Percentiles rank a stretch among this genome's conserved stretches.
phyloP scores from a whole-genome alignment of 139 green algal genomes.

The Chlamydomonas sp. region DNA sequence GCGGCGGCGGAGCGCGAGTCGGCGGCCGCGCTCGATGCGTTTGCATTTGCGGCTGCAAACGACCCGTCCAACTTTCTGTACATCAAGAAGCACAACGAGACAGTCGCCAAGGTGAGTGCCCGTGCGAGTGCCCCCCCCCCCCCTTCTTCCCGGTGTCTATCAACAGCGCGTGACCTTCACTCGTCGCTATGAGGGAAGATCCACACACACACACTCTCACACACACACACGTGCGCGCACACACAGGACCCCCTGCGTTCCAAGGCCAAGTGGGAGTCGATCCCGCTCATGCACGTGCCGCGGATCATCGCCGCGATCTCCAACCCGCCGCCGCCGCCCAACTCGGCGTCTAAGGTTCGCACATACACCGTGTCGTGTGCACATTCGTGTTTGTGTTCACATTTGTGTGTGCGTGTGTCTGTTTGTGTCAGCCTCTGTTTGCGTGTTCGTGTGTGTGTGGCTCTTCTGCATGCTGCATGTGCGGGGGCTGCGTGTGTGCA shows the following conservation, averaged over 20 bases:
- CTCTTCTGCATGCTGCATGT: background rate
- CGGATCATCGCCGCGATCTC: constrained; percentile 38
- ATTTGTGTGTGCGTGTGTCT: background rate
- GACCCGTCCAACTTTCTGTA: constrained; percentile 28
- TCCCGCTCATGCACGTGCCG: constrained; percentile 39
- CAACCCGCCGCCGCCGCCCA: constrained; percentile 24
- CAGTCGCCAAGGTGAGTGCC: constrained; percentile 10
- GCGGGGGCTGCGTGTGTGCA: too few relatives aligned
- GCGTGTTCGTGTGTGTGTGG: too few relatives aligned
- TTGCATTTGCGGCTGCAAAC: too few relatives aligned
- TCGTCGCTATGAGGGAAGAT: too few relatives aligned
- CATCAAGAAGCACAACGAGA: constrained; percentile 29
- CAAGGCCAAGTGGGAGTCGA: constrained; percentile 17
- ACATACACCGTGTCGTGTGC: background rate
- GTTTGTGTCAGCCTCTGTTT: too few relatives aligned
- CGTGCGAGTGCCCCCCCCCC: too few relatives aligned
- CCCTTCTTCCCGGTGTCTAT: too few relatives aligned
- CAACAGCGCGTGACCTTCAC: too few relatives aligned
- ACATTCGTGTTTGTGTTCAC: background rate
- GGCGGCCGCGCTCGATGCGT: too few relatives aligned
- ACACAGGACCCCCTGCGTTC: constrained; percentile 28
- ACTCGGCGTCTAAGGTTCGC: background rate
- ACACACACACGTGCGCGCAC: too few relatives aligned
- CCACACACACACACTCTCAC: too few relatives aligned
- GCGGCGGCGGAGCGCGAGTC: too few relatives aligned